These are phyloP conservation scores for Cyberlindnera misumaiensis DNA, from an alignment of 805 yeast species.

Conservation along the genomic window DNA sequence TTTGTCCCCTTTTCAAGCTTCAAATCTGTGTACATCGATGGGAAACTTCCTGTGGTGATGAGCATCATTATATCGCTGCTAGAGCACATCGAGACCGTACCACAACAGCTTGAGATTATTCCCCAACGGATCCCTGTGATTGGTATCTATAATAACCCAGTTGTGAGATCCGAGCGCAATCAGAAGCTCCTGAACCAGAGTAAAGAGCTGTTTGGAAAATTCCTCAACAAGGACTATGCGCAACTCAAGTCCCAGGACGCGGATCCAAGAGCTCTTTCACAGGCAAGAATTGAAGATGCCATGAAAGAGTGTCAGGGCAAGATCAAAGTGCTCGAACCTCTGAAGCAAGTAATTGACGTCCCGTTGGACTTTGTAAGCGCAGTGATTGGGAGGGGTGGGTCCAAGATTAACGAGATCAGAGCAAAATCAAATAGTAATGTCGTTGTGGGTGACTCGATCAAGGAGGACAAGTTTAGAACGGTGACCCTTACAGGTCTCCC, in stretches of 20 bases:
- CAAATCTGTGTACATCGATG: constrained; percentile 6
- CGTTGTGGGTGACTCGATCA: constrained; percentile 10
- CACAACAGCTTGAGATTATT: not conserved
- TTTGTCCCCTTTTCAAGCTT: constrained; percentile 14
- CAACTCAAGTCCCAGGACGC: constrained; percentile 2
- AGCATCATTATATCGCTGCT: not conserved
- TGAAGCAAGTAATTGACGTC: constrained; percentile 11
- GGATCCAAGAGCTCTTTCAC: constrained; percentile 4
- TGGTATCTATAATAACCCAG: constrained; percentile 2
- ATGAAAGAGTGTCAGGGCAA: constrained; percentile 6
- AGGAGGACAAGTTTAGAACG: constrained; percentile 5
- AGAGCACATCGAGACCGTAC: not conserved
- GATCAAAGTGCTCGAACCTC: constrained; percentile 3
- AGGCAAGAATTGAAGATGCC: constrained; percentile 7
- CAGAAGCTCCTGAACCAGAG: constrained; percentile 9
- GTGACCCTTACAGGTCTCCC: constrained; percentile 13
- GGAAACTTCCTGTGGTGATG: not conserved
- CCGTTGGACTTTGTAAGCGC: constrained; percentile 12
- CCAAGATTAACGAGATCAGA: constrained; percentile 16
- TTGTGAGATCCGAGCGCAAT: constrained; percentile 7
- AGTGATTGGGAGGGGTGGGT: constrained; percentile 12
- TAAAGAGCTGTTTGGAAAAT: constrained; percentile 3
- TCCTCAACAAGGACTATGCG: constrained; percentile 4
- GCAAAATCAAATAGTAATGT: constrained; percentile 15
- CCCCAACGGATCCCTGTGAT: constrained; percentile 9